Conservation (phyloP, 148 eudicot genomes). For the Arbutus unedo region DNA sequence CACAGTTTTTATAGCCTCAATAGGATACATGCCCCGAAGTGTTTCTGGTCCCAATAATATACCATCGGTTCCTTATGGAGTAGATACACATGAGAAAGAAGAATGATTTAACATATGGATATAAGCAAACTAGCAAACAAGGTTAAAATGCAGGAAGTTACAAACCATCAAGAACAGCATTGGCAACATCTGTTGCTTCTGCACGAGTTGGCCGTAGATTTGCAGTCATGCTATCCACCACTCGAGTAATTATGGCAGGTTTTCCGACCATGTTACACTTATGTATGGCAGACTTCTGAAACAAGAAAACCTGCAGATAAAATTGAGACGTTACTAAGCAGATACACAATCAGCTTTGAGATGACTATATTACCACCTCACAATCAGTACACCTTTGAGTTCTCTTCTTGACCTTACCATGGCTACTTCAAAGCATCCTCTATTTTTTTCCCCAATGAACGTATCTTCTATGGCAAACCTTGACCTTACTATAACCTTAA, state of each 20-base stretch:
- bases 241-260: conserved; percentile 57
- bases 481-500: not conserved
- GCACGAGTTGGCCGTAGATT: conserved; percentile 72
- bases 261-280: conserved; percentile 60
- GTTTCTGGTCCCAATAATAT: conserved; percentile 62
- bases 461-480: not conserved
- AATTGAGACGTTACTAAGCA: conserved; percentile 16
- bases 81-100: not conserved
- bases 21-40: conserved; percentile 51
- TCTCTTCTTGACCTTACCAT: not conserved
- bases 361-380: not conserved
- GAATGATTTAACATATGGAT: not conserved
- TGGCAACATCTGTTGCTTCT: conserved; percentile 71
- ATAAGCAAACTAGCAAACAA: not conserved
- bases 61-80: conserved; percentile 51
- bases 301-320: conserved; percentile 45
- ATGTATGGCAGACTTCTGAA: conserved; percentile 52
- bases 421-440: not conserved
- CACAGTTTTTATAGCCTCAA: conserved; percentile 54
- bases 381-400: not conserved
- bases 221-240: conserved; percentile 63
- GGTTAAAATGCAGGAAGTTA: not conserved
- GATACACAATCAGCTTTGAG: conserved; percentile 8
- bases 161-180: conserved; percentile 69
- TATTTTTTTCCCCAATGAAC: not conserved